Evolutionary conservation across 1,139 yeast genomes (phyloP), one percentile per base, ranked within the genome.

Genomic region (Protomyces gravidus): DNA sequence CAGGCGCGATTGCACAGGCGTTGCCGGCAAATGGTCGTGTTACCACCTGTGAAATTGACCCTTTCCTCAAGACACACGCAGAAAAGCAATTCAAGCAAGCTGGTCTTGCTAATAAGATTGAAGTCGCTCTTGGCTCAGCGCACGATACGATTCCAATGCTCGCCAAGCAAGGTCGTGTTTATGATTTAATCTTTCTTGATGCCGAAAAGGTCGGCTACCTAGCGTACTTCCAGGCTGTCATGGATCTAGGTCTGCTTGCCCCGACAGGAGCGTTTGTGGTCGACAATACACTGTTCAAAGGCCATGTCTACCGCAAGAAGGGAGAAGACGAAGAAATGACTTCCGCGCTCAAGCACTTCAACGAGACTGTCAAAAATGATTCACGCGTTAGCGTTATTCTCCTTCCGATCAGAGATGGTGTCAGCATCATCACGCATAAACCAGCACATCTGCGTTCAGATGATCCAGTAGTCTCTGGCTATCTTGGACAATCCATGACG

Each of bases 201-300:
- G 60, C 60, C n/a, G 60, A 56, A 33, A 56, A 56, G 60, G 45
- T 55, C 23, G 60, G 60, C 17, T 56, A 56, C 32, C 56, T 39
- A 13, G 56, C 50, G 11, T 56, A 56, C 51, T 56, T 50, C 39
- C 45, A 56, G 17, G 46, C 49, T 6, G 50, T 56, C 17, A 50
- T 56, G 60, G 56, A 50, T 15, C 50, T 30, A 4, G 60, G 60
- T 6, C 40, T 56, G 36, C 45, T 56, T 32, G 36, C 56, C 7
- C 26, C 28, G 25, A 33, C 53, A 9, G 60, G 60, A 19, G 60
- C 56, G 11, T 40, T 56, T 11, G 51, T 56, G 15, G 60, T 50
- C 7, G 60, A 56, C 56, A 56, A 56, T 33, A 56, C 60, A 4
- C 55, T 56, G 25, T 56, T 50, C 51, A 56, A 56, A n/a, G 60